Evolutionary conservation across 306 rosid species (phyloP).

Genomic region (Trifolium pratense): DNA sequence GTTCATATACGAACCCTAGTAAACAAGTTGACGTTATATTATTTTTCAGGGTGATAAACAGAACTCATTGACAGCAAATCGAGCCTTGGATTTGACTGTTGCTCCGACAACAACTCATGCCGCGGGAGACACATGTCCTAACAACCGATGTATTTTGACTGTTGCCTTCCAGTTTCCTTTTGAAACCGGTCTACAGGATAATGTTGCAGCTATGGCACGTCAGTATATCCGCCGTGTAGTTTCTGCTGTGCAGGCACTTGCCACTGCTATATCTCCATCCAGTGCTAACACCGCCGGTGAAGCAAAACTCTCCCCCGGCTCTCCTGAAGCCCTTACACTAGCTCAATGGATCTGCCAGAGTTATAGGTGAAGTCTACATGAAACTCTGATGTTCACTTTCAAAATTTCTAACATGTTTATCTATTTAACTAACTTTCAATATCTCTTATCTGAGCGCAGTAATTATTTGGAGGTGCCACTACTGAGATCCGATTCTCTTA

Average conservation of each 20-base stretch:
- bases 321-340: conserved; percentile 90
- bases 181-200: conserved; percentile 81
- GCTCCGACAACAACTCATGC: conserved; percentile 56
- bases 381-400: conserved; percentile 2
- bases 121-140: conserved; percentile 58
- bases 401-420: neutral
- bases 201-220: conserved; percentile 84
- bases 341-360: conserved; percentile 95
- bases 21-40: conserved; percentile 1
- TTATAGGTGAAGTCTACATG: conserved; percentile 60
- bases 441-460: conserved; percentile 46
- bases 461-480: conserved; percentile 65
- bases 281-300: conserved; percentile 65
- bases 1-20: conserved; percentile 18
- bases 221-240: conserved; percentile 88
- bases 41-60: conserved; percentile 67
- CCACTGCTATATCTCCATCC: conserved; percentile 90
- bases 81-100: conserved; percentile 84
- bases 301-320: conserved; percentile 76
- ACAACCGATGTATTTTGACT: conserved; percentile 77
- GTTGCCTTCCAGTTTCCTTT: conserved; percentile 98
- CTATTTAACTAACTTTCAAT: neutral
- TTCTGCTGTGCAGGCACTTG: conserved; percentile 94
- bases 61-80: conserved; percentile 59
- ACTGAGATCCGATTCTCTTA: conserved; percentile 66